These are phyloP conservation scores for Favolaschia claudopus DNA, from an alignment of 768 basidiomycete genomes.

Conservation along the genomic window DNA sequence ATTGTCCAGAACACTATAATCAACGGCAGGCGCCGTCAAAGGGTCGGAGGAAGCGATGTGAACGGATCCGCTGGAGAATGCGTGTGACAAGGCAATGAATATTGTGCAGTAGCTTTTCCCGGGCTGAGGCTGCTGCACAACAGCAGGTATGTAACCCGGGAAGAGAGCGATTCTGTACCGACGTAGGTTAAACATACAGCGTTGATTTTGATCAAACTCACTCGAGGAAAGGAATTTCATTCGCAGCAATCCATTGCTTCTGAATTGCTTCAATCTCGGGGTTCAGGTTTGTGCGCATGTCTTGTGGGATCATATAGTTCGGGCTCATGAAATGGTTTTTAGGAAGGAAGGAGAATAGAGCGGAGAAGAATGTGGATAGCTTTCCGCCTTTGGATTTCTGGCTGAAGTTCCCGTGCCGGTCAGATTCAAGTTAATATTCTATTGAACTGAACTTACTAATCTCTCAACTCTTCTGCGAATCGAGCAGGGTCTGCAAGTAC, in stretches of 20 bases:
- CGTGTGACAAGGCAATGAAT: conserved; percentile 37
- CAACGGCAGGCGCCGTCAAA: conserved; percentile 50
- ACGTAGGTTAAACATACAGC: background rate
- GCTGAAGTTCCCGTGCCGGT: background rate
- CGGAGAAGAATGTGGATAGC: conserved; percentile 7
- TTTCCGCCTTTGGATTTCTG: conserved; percentile 8
- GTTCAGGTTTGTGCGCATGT: background rate
- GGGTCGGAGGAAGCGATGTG: conserved; percentile 51
- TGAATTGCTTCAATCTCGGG: background rate
- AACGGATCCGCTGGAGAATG: conserved; percentile 50
- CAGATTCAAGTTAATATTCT: background rate
- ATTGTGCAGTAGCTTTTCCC: conserved; percentile 34
- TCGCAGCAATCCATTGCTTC: conserved; percentile 12
- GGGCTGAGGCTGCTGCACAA: conserved; percentile 5
- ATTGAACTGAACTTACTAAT: conserved; percentile 22
- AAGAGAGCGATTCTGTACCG: background rate
- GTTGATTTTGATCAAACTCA: background rate
- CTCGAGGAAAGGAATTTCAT: conserved; percentile 24
- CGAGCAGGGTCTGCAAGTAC: conserved; percentile 13
- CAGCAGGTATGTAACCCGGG: conserved; percentile 18
- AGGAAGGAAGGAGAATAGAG: conserved; percentile 21
- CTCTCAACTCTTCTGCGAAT: conserved; percentile 16
- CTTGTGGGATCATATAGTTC: background rate
- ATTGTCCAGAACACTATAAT: conserved; percentile 50
- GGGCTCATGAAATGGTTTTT: conserved; percentile 10